Conservation (phyloP, 2,329 filamentous ascomycete species). For the Trichoderma koningiopsis region DNA sequence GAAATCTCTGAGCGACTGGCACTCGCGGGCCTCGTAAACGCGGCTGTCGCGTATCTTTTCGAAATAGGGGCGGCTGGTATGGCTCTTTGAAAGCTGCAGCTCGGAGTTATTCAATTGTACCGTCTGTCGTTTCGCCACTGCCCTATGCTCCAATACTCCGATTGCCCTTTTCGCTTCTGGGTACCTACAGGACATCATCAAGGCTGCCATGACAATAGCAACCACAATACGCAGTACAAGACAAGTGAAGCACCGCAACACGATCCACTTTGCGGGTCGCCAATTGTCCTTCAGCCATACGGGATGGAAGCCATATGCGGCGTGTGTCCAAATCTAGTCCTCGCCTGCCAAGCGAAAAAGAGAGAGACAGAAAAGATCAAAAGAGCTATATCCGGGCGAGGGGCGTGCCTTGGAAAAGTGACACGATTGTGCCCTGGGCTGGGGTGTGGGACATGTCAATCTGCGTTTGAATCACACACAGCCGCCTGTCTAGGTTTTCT, state of each 20-base stretch:
- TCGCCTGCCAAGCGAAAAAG: neutral
- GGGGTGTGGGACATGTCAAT: conserved; percentile 2
- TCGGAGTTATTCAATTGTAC: neutral
- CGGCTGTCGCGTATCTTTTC: neutral
- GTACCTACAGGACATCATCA: neutral
- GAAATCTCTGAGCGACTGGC: neutral
- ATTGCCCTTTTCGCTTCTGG: neutral
- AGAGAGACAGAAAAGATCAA: neutral
- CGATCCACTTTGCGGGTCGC: conserved; percentile 9
- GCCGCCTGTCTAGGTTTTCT: neutral
- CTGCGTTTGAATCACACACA: conserved; percentile 9
- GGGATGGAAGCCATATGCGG: neutral
- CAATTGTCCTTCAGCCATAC: neutral
- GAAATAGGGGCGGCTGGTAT: neutral
- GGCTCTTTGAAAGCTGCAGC: neutral
- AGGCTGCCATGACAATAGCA: conserved; percentile 16
- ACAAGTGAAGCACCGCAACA: neutral
- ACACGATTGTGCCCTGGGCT: neutral
- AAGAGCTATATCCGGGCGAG: neutral
- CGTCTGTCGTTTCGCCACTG: neutral
- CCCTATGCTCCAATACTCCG: neutral
- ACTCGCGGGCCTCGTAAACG: neutral
- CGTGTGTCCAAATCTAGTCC: neutral
- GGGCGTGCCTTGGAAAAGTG: conserved; percentile 2
- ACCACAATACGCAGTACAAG: conserved; percentile 4